These are phyloP conservation scores for Boletus edulis DNA, from an alignment of 768 basidiomycete species.

Conservation along the genomic window DNA sequence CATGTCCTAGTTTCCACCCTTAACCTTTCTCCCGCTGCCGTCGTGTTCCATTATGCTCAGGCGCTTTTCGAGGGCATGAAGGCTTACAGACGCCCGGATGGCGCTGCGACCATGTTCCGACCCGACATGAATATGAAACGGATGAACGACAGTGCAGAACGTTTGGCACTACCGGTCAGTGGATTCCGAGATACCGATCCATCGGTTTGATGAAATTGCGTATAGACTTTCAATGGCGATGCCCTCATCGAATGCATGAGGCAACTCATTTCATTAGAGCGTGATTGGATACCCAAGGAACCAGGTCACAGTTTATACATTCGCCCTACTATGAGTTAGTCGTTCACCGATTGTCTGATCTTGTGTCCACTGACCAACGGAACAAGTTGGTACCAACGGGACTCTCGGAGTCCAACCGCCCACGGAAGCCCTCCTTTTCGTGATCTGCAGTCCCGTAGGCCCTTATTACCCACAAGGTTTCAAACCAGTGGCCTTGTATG, in stretches of 20 bases:
- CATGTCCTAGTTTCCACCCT: constrained; percentile 21
- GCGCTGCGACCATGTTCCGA: constrained; percentile 80
- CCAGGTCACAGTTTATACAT: constrained; percentile 91
- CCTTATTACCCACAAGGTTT: constrained; percentile 86
- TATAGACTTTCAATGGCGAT: constrained; percentile 73
- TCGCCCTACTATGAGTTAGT: constrained; percentile 69
- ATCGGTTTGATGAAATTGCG: constrained; percentile 2
- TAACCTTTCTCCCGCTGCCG: constrained; percentile 36
- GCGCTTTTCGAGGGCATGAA: constrained; percentile 93
- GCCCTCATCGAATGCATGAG: constrained; percentile 79
- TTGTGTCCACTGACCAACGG: constrained; percentile 1
- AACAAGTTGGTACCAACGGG: constrained; percentile 64
- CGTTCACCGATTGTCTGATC: background rate
- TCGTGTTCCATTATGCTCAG: constrained; percentile 93
- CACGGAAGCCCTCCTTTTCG: constrained; percentile 67
- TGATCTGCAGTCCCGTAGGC: constrained; percentile 63
- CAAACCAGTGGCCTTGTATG: constrained; percentile 88
- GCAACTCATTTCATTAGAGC: constrained; percentile 79
- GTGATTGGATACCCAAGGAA: constrained; percentile 87
- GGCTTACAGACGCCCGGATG: constrained; percentile 76
- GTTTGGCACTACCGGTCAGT: constrained; percentile 74
- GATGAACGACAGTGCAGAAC: constrained; percentile 81
- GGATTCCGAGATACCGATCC: background rate
- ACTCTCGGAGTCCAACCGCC: constrained; percentile 50
- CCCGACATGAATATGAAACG: constrained; percentile 98